Evolutionary conservation across 495 filamentous ascomycete species (phyloP).

Genomic region (Coniosporium apollinis): DNA sequence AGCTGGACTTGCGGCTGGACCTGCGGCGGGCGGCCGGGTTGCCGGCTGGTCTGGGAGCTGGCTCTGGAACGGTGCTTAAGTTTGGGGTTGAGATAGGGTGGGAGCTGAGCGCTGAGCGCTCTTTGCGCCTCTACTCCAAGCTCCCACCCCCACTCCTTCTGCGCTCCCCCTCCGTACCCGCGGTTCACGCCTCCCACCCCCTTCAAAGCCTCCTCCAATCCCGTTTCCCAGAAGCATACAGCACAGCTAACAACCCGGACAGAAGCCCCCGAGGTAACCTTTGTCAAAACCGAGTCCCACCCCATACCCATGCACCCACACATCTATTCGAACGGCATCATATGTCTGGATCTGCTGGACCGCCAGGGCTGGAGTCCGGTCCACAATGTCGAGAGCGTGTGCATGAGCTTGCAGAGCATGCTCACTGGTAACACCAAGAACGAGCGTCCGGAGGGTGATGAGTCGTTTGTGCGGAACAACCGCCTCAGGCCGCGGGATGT

Average conservation of each 20-base stretch:
- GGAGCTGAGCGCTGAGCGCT: too few species aligned
- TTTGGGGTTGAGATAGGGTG: too few species aligned
- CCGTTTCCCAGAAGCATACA: too few species aligned
- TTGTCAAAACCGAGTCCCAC: constrained; percentile 46
- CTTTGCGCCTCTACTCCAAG: too few species aligned
- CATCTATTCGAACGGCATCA: constrained; percentile 95
- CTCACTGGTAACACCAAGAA: constrained; percentile 84
- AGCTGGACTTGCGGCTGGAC: too few species aligned
- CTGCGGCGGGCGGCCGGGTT: too few species aligned
- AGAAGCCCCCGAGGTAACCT: constrained; percentile 91
- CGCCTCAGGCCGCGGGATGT: constrained; percentile 65
- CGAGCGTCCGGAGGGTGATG: constrained; percentile 64
- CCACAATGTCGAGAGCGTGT: constrained; percentile 91
- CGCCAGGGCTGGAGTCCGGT: constrained; percentile 84
- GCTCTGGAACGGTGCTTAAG: too few species aligned
- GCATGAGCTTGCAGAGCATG: constrained; percentile 98
- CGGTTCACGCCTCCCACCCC: too few species aligned
- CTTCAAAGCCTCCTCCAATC: too few species aligned
- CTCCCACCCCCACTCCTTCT: too few species aligned
- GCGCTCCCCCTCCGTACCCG: too few species aligned
- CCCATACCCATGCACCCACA: constrained; percentile 92
- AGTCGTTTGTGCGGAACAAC: constrained; percentile 68
- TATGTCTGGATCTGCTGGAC: constrained; percentile 88
- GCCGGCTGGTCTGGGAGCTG: too few species aligned
- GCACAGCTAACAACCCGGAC: constrained; percentile 1